phyloP scores from a whole-genome alignment of 2,329 filamentous ascomycete species.

The Colletotrichum gigasporum region DNA sequence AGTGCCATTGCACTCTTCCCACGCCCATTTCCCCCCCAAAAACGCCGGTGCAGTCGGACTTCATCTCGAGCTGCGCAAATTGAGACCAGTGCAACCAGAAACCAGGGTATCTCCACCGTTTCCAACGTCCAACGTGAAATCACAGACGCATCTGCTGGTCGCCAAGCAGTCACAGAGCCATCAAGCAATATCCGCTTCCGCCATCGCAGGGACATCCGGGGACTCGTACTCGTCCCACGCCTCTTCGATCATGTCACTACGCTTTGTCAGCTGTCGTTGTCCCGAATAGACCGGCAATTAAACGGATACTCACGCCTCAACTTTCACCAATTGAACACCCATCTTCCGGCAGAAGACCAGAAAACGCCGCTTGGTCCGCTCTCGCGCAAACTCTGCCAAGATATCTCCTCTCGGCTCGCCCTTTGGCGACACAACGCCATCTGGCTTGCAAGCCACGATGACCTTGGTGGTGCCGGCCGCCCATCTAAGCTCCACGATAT shows the following conservation, averaged over 20 bases:
- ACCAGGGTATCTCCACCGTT: conserved; percentile 24
- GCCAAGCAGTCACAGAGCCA: neutral
- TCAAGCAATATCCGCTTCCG: conserved; percentile 18
- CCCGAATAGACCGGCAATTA: neutral
- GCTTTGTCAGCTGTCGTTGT: neutral
- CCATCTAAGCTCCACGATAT: conserved; percentile 57
- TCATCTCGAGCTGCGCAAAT: neutral
- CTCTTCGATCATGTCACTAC: conserved; percentile 47
- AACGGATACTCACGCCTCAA: conserved; percentile 49
- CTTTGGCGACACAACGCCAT: conserved; percentile 40
- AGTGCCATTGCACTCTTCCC: neutral
- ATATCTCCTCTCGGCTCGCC: conserved; percentile 54
- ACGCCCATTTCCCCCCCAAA: no score
- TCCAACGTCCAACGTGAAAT: neutral
- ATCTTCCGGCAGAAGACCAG: conserved; percentile 56
- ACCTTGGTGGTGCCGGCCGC: conserved; percentile 53
- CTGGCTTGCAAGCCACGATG: conserved; percentile 45
- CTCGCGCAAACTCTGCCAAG: conserved; percentile 61
- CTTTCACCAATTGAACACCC: conserved; percentile 51
- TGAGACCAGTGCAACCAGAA: neutral
- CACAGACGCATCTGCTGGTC: neutral
- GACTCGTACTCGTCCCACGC: conserved; percentile 47
- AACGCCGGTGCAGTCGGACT: neutral
- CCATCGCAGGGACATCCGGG: conserved; percentile 23
- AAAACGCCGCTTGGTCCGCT: conserved; percentile 62